Percentiles rank a stretch among this genome's conserved stretches.
phyloP scores from a whole-genome alignment of 805 yeast genomes.

The Kodamaea fukazawae region DNA sequence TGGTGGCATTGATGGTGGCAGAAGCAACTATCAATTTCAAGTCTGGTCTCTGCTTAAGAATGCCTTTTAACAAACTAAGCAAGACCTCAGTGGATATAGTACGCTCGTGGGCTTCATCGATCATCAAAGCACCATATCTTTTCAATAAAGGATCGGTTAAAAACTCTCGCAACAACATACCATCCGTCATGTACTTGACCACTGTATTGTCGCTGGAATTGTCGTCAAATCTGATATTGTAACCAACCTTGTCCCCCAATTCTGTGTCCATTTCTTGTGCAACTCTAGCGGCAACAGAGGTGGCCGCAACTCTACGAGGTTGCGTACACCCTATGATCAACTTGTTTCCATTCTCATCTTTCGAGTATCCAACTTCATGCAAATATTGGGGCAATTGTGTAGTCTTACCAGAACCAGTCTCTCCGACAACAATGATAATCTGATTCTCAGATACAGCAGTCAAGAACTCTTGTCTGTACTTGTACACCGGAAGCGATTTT shows the following conservation, averaged over 20 bases:
- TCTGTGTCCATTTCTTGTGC: conserved; percentile 80
- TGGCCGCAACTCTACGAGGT: conserved; percentile 95
- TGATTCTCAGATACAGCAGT: conserved; percentile 61
- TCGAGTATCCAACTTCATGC: conserved; percentile 75
- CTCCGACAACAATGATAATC: conserved; percentile 74
- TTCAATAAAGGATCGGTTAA: conserved; percentile 68
- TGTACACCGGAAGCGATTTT: conserved; percentile 71
- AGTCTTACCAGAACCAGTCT: conserved; percentile 93
- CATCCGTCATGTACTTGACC: conserved; percentile 92
- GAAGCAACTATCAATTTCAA: conserved; percentile 80
- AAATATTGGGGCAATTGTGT: conserved; percentile 90
- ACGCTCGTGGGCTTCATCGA: conserved; percentile 97
- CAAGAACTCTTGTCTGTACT: conserved; percentile 58
- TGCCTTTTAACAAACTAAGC: conserved; percentile 75
- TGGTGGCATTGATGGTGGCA: conserved; percentile 90
- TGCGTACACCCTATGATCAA: conserved; percentile 80
- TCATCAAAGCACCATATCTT: conserved; percentile 77
- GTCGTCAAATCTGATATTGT: conserved; percentile 85
- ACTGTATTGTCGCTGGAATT: conserved; percentile 56
- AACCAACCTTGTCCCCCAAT: conserved; percentile 90
- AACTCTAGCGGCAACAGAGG: conserved; percentile 84
- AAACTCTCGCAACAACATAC: conserved; percentile 87
- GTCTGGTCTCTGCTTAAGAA: conserved; percentile 60
- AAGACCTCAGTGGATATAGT: conserved; percentile 87
- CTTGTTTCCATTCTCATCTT: conserved; percentile 31